Evolutionary conservation across 108 stramenopile genomes (phyloP).

Genomic region (Nitzschia inconspicua): DNA sequence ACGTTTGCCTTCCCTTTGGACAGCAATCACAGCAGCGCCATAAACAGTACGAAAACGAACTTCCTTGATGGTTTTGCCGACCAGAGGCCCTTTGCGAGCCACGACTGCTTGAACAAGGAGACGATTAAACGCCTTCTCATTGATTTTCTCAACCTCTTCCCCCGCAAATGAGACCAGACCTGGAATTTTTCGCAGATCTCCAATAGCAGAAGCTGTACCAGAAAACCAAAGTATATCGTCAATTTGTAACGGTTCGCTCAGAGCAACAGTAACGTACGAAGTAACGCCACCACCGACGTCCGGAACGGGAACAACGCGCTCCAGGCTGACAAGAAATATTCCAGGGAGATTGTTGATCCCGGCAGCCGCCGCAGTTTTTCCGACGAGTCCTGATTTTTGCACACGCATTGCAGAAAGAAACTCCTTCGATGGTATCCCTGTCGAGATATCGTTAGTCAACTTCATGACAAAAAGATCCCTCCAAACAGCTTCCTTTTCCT

Average conservation of each 20-base stretch:
- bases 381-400: slow-evolving; percentile 46
- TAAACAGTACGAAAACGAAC: slow-evolving; percentile 43
- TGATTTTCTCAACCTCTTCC: slow-evolving; percentile 39
- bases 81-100: slow-evolving; percentile 40
- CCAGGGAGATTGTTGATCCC: slow-evolving; percentile 70
- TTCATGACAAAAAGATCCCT: slow-evolving; percentile 63
- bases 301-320: slow-evolving; percentile 69
- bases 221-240: slow-evolving; percentile 44
- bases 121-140: slow-evolving; percentile 44
- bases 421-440: slow-evolving; percentile 33
- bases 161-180: slow-evolving; percentile 41
- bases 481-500: slow-evolving; percentile 32
- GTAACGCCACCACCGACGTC: too few species aligned
- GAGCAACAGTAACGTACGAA: slow-evolving; percentile 7
- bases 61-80: slow-evolving; percentile 56
- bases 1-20: slow-evolving; percentile 47
- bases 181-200: slow-evolving; percentile 50
- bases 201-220: slow-evolving; percentile 21
- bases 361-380: slow-evolving; percentile 43
- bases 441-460: slow-evolving; percentile 3
- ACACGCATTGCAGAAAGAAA: slow-evolving; percentile 76
- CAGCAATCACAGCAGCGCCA: slow-evolving; percentile 61
- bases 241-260: neutral
- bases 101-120: slow-evolving; percentile 56
- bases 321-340: slow-evolving; percentile 68